Conservation (phyloP, 148 eudicot species). For the Camellia sinensis region DNA sequence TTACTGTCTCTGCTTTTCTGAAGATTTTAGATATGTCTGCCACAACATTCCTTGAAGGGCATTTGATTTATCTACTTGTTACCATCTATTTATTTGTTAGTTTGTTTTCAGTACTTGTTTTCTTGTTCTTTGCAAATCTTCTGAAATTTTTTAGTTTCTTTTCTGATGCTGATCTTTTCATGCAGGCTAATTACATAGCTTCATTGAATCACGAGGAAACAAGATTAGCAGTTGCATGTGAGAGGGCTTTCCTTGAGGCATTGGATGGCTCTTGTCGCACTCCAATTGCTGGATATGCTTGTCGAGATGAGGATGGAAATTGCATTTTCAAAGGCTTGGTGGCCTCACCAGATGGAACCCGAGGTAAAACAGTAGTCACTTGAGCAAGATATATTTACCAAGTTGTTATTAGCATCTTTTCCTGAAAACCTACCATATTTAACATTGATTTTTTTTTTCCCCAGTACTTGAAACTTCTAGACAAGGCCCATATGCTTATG, state of each 20-base stretch:
- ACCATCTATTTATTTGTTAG: background rate
- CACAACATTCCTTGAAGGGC: background rate
- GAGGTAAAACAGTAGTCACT: slow-evolving; percentile 40
- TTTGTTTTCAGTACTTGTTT: background rate
- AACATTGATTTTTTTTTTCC: background rate
- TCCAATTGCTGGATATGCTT: slow-evolving; percentile 93
- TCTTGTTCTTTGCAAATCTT: background rate
- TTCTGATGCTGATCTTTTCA: background rate
- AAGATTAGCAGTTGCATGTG: slow-evolving; percentile 84
- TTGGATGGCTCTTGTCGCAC: slow-evolving; percentile 92
- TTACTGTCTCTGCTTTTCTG: background rate
- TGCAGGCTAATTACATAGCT: slow-evolving; percentile 67
- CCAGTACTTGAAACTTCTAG: slow-evolving; percentile 71
- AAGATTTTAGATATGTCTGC: background rate
- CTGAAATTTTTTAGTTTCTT: background rate
- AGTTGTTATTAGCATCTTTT: background rate
- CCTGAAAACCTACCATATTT: background rate
- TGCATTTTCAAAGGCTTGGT: slow-evolving; percentile 82
- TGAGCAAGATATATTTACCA: background rate
- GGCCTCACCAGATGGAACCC: slow-evolving; percentile 85
- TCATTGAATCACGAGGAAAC: slow-evolving; percentile 94
- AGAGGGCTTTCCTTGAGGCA: slow-evolving; percentile 77
- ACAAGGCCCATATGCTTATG: slow-evolving; percentile 57
- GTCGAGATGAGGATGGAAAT: slow-evolving; percentile 63
- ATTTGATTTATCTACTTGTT: background rate